Evolutionary conservation across 139 green algal species (phyloP), one percentile per base, ranked within the genome.

Genomic region (Chlorella sp.): DNA sequence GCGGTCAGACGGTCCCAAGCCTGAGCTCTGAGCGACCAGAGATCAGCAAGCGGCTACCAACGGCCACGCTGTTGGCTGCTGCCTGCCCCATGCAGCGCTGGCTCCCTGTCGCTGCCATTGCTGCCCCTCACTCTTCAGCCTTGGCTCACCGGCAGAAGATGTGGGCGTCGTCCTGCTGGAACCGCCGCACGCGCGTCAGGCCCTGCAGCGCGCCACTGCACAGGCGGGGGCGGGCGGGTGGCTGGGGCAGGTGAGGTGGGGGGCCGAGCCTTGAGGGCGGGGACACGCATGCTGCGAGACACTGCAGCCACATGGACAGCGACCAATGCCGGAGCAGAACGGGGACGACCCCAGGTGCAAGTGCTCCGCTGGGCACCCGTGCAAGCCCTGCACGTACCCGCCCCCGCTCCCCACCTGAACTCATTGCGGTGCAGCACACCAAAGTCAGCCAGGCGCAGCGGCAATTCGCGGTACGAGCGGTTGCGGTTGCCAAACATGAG

Each of bases 81-180:
- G 46, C 36, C 69, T 34, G 38, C 67, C 9, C 9, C 32, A 6
- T 24, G 40, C 17, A 30, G n/a, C n/a, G n/a, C n/a, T n/a, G n/a
- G n/a, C n/a, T n/a, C n/a, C n/a, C n/a, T n/a, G n/a, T n/a, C n/a
- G n/a, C n/a, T n/a, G n/a, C n/a, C n/a, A n/a, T n/a, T n/a, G n/a
- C 22, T 43, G 17, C 16, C 26, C n/a, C 14, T 36, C 26, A 34
- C 54, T 1, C 46, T n/a, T 34, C 32, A 64, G 28, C n/a, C 17
- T 2, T 1, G 34, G 20, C 76, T 32, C 56, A 84, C 79, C 92
- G 80, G 93, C 97, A 99, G 91, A 99, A 99, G 92, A 99, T 98
- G 93, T 99, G 97, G 2, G 96, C 96, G 86, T 99, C 97, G 88
- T 99, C 97, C 91, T 99, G 97, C 85, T 98, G 93, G 92, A 99